These are phyloP conservation scores for Rubroboletus pulcherrimus DNA, from an alignment of 768 basidiomycete genomes.

Conservation along the genomic window DNA sequence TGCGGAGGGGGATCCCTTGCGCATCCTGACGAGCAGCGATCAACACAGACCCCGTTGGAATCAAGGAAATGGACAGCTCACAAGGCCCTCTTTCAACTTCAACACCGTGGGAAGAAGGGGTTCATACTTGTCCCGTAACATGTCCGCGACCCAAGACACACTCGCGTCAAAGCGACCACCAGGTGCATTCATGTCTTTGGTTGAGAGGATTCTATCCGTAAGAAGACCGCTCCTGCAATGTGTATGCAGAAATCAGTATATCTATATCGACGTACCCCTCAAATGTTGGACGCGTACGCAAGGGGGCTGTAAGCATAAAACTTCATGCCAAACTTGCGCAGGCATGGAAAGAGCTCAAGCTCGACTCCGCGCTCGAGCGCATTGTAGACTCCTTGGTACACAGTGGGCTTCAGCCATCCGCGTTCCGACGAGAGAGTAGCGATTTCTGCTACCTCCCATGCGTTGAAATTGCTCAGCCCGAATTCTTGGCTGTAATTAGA, in stretches of 20 bases:
- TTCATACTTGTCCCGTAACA: not conserved
- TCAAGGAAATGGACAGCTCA: not conserved
- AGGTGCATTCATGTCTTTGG: not conserved
- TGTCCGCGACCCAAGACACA: not conserved
- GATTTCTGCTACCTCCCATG: not conserved
- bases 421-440: not conserved
- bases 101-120: not conserved
- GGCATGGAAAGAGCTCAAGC: not conserved
- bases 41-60: too few species aligned
- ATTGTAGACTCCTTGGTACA: not conserved
- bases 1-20: not conserved
- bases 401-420: not conserved
- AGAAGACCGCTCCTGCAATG: not conserved
- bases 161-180: not conserved
- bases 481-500: not conserved
- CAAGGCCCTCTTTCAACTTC: conserved; percentile 4
- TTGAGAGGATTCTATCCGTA: not conserved
- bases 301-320: not conserved
- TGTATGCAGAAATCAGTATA: not conserved
- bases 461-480: not conserved
- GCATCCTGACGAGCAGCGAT: not conserved
- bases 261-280: not conserved
- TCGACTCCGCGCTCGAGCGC: not conserved
- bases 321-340: not conserved
- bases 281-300: not conserved